Evolutionary conservation across 306 rosid species (phyloP).

Genomic region (Cicer judaicum): DNA sequence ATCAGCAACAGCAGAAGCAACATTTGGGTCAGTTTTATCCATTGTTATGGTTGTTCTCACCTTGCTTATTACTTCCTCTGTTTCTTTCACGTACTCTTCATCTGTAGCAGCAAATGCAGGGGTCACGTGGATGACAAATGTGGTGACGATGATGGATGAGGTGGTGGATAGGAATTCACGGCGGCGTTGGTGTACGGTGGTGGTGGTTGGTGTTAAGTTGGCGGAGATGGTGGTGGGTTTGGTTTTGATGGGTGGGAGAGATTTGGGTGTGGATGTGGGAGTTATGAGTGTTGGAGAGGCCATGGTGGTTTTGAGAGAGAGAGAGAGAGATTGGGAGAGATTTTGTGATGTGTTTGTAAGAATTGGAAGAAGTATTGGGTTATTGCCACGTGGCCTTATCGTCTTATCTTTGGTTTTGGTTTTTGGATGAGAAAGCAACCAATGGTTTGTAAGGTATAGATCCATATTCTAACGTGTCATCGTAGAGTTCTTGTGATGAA

Average conservation of each 20-base stretch:
- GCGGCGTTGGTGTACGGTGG: conserved; percentile 53
- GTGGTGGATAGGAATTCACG: conserved; percentile 71
- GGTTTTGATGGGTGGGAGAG: conserved; percentile 63
- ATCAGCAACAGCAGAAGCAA: conserved; percentile 76
- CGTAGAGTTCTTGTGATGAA: background rate
- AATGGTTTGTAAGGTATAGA: conserved; percentile 55
- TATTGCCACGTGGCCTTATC: conserved; percentile 92
- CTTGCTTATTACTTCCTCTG: conserved; percentile 76
- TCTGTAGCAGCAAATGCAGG: conserved; percentile 67
- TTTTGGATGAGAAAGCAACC: conserved; percentile 69
- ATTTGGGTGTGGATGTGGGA: conserved; percentile 79
- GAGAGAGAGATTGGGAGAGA: background rate
- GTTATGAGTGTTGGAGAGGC: conserved; percentile 82
- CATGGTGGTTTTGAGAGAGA: conserved; percentile 49
- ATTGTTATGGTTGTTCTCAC: conserved; percentile 68
- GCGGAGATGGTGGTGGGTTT: conserved; percentile 43
- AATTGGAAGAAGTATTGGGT: conserved; percentile 43
- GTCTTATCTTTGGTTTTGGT: conserved; percentile 66
- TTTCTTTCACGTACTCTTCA: conserved; percentile 85
- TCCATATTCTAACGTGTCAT: conserved; percentile 27
- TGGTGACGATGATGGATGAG: conserved; percentile 44
- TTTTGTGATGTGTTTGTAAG: conserved; percentile 38
- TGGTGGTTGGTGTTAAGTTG: conserved; percentile 31
- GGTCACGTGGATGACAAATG: conserved; percentile 50
- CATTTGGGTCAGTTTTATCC: conserved; percentile 83